These are phyloP conservation scores for Elongisporangium anandrum DNA, from an alignment of 352 stramenopile genomes.

Conservation along the genomic window DNA sequence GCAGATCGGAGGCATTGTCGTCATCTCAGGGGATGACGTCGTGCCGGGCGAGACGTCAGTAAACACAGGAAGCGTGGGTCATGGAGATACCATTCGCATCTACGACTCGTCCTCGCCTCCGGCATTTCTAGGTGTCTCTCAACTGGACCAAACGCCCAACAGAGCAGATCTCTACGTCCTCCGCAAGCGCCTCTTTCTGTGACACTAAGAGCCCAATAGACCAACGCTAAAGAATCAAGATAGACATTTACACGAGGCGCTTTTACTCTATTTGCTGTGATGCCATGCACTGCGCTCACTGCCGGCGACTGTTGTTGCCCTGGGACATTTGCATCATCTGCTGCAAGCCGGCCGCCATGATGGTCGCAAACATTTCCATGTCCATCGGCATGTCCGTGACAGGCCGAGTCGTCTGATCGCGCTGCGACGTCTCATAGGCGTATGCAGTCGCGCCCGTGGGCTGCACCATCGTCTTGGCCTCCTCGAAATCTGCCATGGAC, in stretches of 20 bases:
- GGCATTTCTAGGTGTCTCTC: conserved; percentile 50
- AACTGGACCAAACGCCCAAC: conserved; percentile 30
- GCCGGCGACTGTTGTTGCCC: conserved; percentile 13
- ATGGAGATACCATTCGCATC: conserved; percentile 45
- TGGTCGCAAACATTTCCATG: conserved; percentile 74
- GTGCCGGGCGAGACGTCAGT: conserved; percentile 3
- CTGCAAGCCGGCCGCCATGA: conserved; percentile 81
- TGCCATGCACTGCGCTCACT: conserved; percentile 1
- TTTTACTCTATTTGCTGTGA: conserved; percentile 23
- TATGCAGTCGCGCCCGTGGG: conserved; percentile 76
- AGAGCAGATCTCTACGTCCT: conserved; percentile 34
- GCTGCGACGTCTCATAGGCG: conserved; percentile 66
- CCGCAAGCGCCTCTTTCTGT: conserved; percentile 65
- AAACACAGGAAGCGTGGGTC: conserved; percentile 16
- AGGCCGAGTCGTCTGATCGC: conserved; percentile 10
- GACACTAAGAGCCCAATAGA: conserved; percentile 11
- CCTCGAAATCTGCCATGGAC: conserved; percentile 81
- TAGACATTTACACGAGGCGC: conserved; percentile 4
- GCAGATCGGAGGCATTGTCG: conserved; percentile 39
- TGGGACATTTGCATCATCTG: conserved; percentile 67
- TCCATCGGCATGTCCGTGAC: conserved; percentile 46
- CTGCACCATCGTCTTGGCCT: conserved; percentile 82
- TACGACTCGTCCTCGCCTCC: conserved; percentile 26
- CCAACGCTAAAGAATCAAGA: conserved; percentile 3
- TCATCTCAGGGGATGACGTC: conserved; percentile 25